A percentile compares a stretch with the other conserved stretches of the same genome.
phyloP scores from a whole-genome alignment of 2,329 filamentous ascomycete genomes.

The Monilinia aucupariae region DNA sequence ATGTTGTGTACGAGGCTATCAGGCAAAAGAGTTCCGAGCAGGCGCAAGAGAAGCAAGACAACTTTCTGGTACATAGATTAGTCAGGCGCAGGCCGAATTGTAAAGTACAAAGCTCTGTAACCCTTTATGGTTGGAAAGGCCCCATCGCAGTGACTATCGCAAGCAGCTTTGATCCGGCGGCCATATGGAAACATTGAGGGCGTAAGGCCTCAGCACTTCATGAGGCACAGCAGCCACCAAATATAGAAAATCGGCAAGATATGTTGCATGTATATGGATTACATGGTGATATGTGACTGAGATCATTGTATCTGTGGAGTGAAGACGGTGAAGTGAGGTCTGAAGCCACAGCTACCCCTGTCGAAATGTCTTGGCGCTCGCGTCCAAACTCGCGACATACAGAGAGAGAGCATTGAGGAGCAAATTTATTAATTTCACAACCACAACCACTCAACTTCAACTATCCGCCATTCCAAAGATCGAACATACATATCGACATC shows the following conservation, averaged over 20 bases:
- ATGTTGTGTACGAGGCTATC: too few relatives aligned
- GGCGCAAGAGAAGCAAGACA: background rate
- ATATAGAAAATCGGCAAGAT: background rate
- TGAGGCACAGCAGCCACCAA: background rate
- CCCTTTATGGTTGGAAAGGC: background rate
- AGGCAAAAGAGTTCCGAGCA: background rate
- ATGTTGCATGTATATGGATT: background rate
- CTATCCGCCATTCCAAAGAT: slow-evolving; percentile 3
- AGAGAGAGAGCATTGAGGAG: background rate
- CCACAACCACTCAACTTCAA: background rate
- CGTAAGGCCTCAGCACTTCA: background rate
- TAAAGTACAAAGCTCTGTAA: background rate
- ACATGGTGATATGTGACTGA: background rate
- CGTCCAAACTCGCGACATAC: slow-evolving; percentile 11
- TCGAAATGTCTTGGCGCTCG: slow-evolving; percentile 16
- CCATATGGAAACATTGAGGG: too few relatives aligned
- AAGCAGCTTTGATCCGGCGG: too few relatives aligned
- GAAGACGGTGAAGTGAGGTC: background rate
- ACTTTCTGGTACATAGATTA: background rate
- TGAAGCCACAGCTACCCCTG: slow-evolving; percentile 14
- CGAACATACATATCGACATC: background rate
- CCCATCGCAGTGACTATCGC: too few relatives aligned
- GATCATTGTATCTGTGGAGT: background rate
- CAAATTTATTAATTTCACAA: slow-evolving; percentile 2
- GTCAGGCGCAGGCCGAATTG: background rate